Conservation (phyloP, 2,329 filamentous ascomycete species). For the Fusarium redolens region DNA sequence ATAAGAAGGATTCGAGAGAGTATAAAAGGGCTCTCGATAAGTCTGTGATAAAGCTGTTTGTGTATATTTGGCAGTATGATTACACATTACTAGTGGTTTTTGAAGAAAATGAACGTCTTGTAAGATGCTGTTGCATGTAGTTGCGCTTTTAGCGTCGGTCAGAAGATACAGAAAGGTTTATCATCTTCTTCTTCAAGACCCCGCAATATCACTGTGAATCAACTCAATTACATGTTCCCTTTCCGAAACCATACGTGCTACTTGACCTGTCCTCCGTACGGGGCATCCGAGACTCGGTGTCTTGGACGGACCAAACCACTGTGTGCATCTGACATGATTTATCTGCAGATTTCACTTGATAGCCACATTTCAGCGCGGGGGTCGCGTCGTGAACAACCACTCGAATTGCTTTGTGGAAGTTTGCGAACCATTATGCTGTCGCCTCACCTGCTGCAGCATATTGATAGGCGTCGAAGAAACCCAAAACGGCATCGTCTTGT, state of each 20-base stretch:
- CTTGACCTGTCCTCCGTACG: not conserved
- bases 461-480: slow-evolving; percentile 13
- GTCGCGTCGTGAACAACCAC: slow-evolving; percentile 28
- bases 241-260: not conserved
- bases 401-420: slow-evolving; percentile 15
- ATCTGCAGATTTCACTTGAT: slow-evolving; percentile 11
- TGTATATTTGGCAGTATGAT: not conserved
- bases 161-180: too few species aligned
- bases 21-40: not conserved
- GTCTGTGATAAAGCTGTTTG: not conserved
- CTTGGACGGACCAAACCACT: slow-evolving; percentile 7
- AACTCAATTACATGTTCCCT: not conserved
- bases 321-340: slow-evolving; percentile 8
- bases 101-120: not conserved
- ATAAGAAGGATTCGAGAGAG: too few species aligned
- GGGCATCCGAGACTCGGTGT: not conserved
- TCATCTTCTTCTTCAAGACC: too few species aligned
- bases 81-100: not conserved
- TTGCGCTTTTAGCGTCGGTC: not conserved
- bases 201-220: not conserved
- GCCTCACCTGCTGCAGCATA: slow-evolving; percentile 17
- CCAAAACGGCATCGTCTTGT: slow-evolving; percentile 31
- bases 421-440: slow-evolving; percentile 35
- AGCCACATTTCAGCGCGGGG: slow-evolving; percentile 13
- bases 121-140: not conserved